These are phyloP conservation scores for Cetraspora pellucida DNA, from an alignment of 192 early-diverging fungal genomes.

Conservation along the genomic window DNA sequence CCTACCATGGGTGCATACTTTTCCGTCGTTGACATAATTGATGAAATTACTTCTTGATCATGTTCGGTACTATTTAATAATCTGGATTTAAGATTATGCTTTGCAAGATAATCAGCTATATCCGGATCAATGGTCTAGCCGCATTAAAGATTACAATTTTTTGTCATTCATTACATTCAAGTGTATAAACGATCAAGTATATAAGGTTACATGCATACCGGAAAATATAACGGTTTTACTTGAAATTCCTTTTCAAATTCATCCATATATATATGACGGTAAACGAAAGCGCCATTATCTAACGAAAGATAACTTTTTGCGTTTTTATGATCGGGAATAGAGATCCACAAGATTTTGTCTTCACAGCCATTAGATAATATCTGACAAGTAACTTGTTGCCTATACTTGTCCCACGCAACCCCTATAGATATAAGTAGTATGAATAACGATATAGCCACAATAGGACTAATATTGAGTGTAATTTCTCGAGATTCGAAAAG, in stretches of 20 bases:
- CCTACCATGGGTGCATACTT: background rate
- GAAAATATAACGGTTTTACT: constrained; percentile 22
- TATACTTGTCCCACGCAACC: too few species aligned
- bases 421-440: too few species aligned
- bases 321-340: background rate
- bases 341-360: background rate
- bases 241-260: constrained; percentile 28
- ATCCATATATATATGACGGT: constrained; percentile 26
- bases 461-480: too few species aligned
- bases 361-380: background rate
- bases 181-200: background rate
- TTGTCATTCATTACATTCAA: too few species aligned
- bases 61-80: background rate
- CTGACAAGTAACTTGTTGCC: background rate
- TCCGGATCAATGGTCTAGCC: background rate
- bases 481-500: too few species aligned
- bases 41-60: background rate
- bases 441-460: too few species aligned
- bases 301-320: background rate
- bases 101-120: background rate
- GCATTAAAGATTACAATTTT: background rate
- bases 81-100: background rate
- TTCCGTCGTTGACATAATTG: background rate
- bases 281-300: constrained; percentile 29
- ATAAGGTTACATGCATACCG: background rate